Conservation (phyloP, 2,329 filamentous ascomycete species). For the Cladosporium halotolerans region DNA sequence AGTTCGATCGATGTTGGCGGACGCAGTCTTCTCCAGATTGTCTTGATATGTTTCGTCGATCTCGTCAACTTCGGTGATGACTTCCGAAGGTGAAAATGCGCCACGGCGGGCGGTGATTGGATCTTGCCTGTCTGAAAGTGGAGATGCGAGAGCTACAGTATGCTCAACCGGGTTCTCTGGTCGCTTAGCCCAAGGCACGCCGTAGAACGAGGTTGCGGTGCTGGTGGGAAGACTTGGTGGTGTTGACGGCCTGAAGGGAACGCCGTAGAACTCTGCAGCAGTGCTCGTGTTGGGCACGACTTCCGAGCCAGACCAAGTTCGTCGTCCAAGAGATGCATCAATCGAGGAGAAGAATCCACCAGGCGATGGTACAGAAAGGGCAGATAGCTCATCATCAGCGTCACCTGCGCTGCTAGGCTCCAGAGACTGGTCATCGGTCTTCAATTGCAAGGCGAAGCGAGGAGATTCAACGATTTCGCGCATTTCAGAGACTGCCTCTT, state of each 20-base stretch:
- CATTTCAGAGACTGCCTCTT: slow-evolving; percentile 50
- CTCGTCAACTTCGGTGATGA: slow-evolving; percentile 36
- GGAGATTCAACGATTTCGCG: slow-evolving; percentile 50
- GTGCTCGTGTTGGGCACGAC: slow-evolving; percentile 74
- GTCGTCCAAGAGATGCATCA: slow-evolving; percentile 60
- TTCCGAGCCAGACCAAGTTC: slow-evolving; percentile 67
- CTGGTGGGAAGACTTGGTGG: slow-evolving; percentile 64
- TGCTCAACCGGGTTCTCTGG: slow-evolving; percentile 53
- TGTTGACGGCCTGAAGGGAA: slow-evolving; percentile 59
- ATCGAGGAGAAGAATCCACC: slow-evolving; percentile 87
- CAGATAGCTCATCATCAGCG: slow-evolving; percentile 56
- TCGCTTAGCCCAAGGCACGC: slow-evolving; percentile 59
- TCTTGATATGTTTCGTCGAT: slow-evolving; percentile 65
- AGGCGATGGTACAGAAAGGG: slow-evolving; percentile 82
- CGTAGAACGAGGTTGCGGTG: slow-evolving; percentile 85
- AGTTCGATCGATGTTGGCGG: slow-evolving; percentile 76
- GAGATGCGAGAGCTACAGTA: slow-evolving; percentile 53
- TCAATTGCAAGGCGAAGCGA: slow-evolving; percentile 37
- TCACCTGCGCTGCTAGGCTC: slow-evolving; percentile 41
- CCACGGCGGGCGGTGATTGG: slow-evolving; percentile 60
- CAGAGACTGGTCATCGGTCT: slow-evolving; percentile 21
- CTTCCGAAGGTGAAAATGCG: slow-evolving; percentile 33
- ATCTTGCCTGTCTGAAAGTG: slow-evolving; percentile 39
- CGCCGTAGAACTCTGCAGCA: slow-evolving; percentile 86
- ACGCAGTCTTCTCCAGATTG: slow-evolving; percentile 64